Base-by-base conservation (phyloP, 1,284 basidiomycete species). In the Waitea zeae region DNA sequence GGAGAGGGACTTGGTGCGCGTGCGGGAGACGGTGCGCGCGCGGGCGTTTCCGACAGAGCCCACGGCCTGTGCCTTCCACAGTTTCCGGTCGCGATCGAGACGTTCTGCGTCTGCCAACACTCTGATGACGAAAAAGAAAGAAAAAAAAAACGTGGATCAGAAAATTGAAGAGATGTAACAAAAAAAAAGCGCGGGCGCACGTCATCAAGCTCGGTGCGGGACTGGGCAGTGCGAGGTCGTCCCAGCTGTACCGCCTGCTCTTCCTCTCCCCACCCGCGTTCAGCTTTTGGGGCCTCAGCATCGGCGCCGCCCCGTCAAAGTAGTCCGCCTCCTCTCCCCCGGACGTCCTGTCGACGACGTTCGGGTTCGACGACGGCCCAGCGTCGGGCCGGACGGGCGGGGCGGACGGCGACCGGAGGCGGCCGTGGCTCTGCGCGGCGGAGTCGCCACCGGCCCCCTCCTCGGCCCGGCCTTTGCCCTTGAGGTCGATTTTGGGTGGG, bases 21-120 rank as follows among this genome's bases (percentile, higher is more conserved):
- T 56, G 2, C 74, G 66, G 7, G 75, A 77, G 15, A 78, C 44
- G 17, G 59, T 68, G 20, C 78, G 64, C 5, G 67, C 61, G 7
- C 60, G 62, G 42, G 64, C 70, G 47, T 80, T 79, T 35, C 70
- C 68, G 40, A 80, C 65, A 1, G 78, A 79, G 20, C 54, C 57
- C 0, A 57, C 54, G 1, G 80, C 79, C 41, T 74, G 62, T 4
- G 51, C 46, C 44, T 73, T 67, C 79, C 79, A 83, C 39, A 59
- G 54, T 34, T 64, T 60, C 15, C 80, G 70, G 41, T 82, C 67
- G 37, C 58, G 56, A 15, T 70, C 62, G 11, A 82, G 59, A 35
- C 57, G 55, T 37, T 67, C 56, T 11, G 70, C 66, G 41, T 79
- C 72, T 40, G 67, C 65, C 5, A 83, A 53, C 15, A 81, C 77